Conservation (phyloP, 495 filamentous ascomycete species). For the Neurospora sp. region DNA sequence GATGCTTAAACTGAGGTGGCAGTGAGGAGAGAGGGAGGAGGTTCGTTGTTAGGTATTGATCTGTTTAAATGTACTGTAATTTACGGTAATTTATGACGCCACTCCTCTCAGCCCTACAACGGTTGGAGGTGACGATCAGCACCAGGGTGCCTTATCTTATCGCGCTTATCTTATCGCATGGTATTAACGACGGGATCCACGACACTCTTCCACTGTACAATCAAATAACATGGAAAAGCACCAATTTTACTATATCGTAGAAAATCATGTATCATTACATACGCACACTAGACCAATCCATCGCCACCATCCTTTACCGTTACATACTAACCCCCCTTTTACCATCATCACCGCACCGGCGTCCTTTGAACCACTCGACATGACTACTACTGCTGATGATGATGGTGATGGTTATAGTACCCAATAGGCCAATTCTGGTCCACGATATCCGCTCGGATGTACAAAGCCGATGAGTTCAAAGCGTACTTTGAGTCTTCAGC, state of each 20-base stretch:
- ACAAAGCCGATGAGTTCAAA: neutral
- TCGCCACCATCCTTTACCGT: neutral
- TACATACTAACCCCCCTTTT: neutral
- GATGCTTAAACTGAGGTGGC: neutral
- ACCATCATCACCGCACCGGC: neutral
- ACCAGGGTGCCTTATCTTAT: neutral
- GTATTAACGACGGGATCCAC: neutral
- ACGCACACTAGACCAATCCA: neutral
- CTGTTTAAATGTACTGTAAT: neutral
- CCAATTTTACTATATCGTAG: neutral
- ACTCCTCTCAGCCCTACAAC: neutral
- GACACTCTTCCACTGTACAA: neutral
- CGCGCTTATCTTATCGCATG: neutral
- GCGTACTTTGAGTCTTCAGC: neutral
- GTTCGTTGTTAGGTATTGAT: neutral
- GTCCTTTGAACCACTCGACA: neutral
- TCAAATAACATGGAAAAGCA: neutral
- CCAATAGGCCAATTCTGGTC: neutral
- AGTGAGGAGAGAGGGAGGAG: neutral
- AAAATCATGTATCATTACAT: neutral
- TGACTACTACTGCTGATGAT: neutral
- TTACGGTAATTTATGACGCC: neutral
- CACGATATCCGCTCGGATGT: slow-evolving; percentile 7
- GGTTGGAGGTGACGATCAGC: neutral
- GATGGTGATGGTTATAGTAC: neutral